Evolutionary conservation across 768 basidiomycete genomes (phyloP), one percentile per base, ranked within the genome.

Genomic region (Pholiota microspora): DNA sequence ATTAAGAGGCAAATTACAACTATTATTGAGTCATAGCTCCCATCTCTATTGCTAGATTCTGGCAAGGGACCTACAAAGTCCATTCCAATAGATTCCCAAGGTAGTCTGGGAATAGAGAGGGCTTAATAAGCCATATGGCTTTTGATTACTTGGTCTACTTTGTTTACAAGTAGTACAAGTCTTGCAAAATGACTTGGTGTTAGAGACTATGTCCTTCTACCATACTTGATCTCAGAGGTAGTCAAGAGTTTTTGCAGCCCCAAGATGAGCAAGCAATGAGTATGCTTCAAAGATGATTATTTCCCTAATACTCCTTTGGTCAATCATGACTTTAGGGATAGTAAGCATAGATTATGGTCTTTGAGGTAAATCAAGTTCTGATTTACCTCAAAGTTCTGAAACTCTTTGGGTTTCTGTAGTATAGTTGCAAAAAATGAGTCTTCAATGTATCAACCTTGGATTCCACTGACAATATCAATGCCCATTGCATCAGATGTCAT

Each of bases 251-350:
- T 76, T 77, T 1, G 9, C 23, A 0, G 58, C 24, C 1, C 76
- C 73, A 0, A 77, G 51, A 45, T 77, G 77, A 0, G 74, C 76
- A 1, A 77, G 48, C 0, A 77, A 7, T 0, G 70, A 73, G 29
- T 77, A 77, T 0, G 72, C 73, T 27, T 76, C 71, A 0, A 54
- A 55, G 0, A 77, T 74, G 0, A 77, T n/a, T 0, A 69, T 59
- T 51, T 76, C 75, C 0, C 66, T 32, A 2, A 64, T 38, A 0
- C 50, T 61, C 4, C 63, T n/a, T 3, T 60, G 61, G 0, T 61
- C 51, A 6, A 65, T 47, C 9, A 49, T 32, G 0, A 65, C 24
- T 6, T 69, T 60, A 1, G 68, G 69, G 0, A 70, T 62, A n/a
- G n/a, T n/a, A n/a, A n/a, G 16, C 65, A 67, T 12, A 67, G 63